Percentiles rank a stretch among this genome's conserved stretches.
These are phyloP conservation scores for Globisporangium recalcitrans DNA, from an alignment of 352 stramenopile genomes.

Conservation along the genomic window DNA sequence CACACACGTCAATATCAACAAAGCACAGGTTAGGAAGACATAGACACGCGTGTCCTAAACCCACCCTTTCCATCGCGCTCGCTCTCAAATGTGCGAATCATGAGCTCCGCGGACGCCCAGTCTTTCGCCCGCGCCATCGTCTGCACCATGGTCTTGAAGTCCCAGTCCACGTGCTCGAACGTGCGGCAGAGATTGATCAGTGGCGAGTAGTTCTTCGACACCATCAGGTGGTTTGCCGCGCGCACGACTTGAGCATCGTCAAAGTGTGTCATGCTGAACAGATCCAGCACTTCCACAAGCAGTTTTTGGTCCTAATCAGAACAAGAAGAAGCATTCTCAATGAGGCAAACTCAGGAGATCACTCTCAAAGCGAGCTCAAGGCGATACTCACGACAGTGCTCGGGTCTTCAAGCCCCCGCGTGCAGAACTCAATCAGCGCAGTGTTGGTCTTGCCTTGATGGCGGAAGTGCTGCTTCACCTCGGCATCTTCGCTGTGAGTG, in stretches of 20 bases:
- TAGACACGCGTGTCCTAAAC: background rate
- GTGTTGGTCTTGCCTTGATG: background rate
- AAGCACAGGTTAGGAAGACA: no score
- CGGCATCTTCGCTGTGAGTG: background rate
- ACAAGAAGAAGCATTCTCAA: background rate
- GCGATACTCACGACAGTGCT: background rate
- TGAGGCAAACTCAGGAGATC: background rate
- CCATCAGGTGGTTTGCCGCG: constrained; percentile 23
- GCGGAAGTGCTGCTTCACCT: background rate
- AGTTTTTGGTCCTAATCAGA: constrained; percentile 41
- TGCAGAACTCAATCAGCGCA: constrained; percentile 8
- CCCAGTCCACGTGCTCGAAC: constrained; percentile 34
- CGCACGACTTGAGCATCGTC: constrained; percentile 13
- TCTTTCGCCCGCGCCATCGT: constrained; percentile 48
- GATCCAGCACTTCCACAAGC: constrained; percentile 49
- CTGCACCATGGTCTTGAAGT: constrained; percentile 32
- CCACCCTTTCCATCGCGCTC: constrained; percentile 1
- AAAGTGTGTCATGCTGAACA: constrained; percentile 37
- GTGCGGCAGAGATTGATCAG: constrained; percentile 41
- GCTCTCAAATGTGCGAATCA: constrained; percentile 16
- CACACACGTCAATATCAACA: no score
- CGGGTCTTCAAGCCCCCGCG: background rate
- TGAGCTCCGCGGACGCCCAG: constrained; percentile 50
- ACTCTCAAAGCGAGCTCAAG: background rate
- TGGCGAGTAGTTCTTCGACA: constrained; percentile 40